Base-by-base conservation (phyloP, 805 yeast species). In the Candida fluviatilis region DNA sequence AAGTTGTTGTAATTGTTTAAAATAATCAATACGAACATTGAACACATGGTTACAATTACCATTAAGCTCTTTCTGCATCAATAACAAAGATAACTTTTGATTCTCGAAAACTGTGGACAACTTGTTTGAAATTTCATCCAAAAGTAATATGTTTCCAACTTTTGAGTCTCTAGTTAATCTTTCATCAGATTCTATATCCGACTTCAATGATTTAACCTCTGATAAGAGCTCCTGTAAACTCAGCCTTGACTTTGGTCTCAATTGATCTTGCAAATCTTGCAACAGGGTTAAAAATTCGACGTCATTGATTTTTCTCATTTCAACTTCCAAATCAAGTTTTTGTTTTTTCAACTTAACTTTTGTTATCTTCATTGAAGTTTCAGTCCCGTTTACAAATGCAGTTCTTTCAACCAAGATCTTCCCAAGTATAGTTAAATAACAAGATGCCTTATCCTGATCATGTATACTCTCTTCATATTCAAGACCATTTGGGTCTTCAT, bases 11-110 rank as follows among this genome's bases (percentile, higher is more conserved):
- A 93, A 70, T 43, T 87, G 90, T 49, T 80, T 79, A 63, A 82
- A 93, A 57, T 90, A 93, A 31, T 75, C 84, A 27, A 91, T 74
- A 37, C 91, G 78, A n/a, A 80, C 65, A 58, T 91, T 93, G 62
- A 81, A 91, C 1, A 85, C 72, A 23, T 74, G 73, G 45, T 87
- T 78, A 43, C 81, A 64, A 31, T 66, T 64, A 15, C 74, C 71
- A 29, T 75, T 67, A 11, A 74, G 50, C 42, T 75, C 83, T 28
- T 71, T 69, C 21, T 70, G 71, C 31, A 77, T 47, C 8, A 57
- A 50, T 0, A 54, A 54, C 23, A 69, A 48, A 14, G 71, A 58
- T 21, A 66, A 60, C 41, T 69, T 68, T 47, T 79, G 80, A 12
- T 55, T 55, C 7, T 69, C 75, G 33, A 67, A 60, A 8, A 70